Evolutionary conservation across 208 protist genomes (phyloP).

Genomic region (Paratrypanosoma confusum): DNA sequence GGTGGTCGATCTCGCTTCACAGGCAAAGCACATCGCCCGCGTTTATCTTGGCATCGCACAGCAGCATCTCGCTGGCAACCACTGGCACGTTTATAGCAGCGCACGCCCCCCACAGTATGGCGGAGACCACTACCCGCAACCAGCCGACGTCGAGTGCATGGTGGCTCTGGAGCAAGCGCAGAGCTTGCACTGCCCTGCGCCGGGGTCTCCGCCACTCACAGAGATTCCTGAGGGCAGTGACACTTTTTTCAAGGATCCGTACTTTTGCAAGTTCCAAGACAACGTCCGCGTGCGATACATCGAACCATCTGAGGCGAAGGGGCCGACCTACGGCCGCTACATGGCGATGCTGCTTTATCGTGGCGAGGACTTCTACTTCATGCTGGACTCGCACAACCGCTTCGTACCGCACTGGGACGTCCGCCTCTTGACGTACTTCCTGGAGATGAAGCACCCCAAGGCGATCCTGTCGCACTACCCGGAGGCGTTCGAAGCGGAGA

Average conservation of each 20-base stretch:
- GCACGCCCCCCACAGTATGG: too few relatives aligned
- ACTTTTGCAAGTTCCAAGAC: too few relatives aligned
- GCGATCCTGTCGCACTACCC: constrained; percentile 9
- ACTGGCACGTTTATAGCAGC: too few relatives aligned
- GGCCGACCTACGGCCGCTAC: constrained; percentile 74
- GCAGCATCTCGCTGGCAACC: too few relatives aligned
- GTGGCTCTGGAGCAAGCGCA: too few relatives aligned
- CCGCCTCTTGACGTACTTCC: constrained; percentile 52
- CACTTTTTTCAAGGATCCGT: too few relatives aligned
- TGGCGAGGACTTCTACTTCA: constrained; percentile 60
- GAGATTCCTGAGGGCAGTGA: too few relatives aligned
- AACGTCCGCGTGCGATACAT: constrained; percentile 46
- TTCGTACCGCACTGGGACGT: constrained; percentile 61
- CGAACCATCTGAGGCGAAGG: constrained; percentile 24
- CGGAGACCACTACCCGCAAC: too few relatives aligned
- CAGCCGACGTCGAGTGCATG: too few relatives aligned
- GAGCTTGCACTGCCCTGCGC: too few relatives aligned
- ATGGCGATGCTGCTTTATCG: constrained; percentile 76
- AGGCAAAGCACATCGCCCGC: constrained; percentile 45
- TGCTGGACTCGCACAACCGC: constrained; percentile 76
- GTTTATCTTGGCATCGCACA: constrained; percentile 79
- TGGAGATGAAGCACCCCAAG: constrained; percentile 36
- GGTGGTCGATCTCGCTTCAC: constrained; percentile 46
- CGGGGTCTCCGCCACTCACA: too few relatives aligned
- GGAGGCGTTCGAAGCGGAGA: neutral